Conservation (phyloP, 73 alveolate species). For the Paramecium bursaria region DNA sequence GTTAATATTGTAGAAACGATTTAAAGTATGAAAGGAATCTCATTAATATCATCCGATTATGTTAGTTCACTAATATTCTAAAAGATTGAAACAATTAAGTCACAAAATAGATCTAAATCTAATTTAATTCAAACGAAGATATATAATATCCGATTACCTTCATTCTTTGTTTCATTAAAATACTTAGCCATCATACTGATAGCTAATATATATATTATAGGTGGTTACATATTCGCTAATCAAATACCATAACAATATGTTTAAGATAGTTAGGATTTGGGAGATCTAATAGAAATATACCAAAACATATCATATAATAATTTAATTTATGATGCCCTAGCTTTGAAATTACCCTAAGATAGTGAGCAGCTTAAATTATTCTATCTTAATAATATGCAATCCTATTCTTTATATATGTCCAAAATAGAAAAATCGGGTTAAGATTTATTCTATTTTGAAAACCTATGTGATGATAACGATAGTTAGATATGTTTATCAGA, state of each 20-base stretch:
- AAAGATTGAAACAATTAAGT: neutral
- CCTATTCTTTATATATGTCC: too few species aligned
- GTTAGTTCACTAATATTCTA: neutral
- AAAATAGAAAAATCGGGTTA: too few species aligned
- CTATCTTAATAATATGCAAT: too few species aligned
- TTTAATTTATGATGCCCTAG: neutral
- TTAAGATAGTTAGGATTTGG: neutral
- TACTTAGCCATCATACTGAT: neutral
- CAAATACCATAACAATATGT: slow-evolving; percentile 19
- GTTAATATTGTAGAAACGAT: neutral
- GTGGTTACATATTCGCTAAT: slow-evolving; percentile 21
- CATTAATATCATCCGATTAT: neutral
- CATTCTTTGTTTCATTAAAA: neutral
- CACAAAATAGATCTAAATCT: neutral
- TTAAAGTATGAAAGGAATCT: neutral
- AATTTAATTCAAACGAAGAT: slow-evolving; percentile 10
- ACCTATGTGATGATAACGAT: too few species aligned
- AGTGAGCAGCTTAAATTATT: too few species aligned
- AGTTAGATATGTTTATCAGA: neutral
- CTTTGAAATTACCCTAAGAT: too few species aligned
- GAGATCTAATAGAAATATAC: neutral
- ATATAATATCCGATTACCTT: slow-evolving; percentile 14
- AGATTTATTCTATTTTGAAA: too few species aligned
- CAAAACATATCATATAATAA: neutral
- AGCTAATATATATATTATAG: neutral